Base-by-base conservation (phyloP, 225 moss, liverwort and hornwort species). In the Anthoceros angustus region DNA sequence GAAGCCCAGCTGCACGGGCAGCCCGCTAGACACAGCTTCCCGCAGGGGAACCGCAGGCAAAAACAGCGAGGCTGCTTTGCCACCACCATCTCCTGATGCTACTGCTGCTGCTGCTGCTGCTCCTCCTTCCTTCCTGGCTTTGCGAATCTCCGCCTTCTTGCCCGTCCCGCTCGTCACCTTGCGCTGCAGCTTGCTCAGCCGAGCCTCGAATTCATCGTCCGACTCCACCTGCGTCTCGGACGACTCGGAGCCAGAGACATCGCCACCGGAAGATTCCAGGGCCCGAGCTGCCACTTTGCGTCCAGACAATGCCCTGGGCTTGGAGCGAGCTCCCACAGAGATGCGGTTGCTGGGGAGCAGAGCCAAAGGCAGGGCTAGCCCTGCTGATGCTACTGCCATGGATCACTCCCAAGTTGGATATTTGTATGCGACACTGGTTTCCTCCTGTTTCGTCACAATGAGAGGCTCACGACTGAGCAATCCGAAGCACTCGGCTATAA, bases 61-160 rank as follows among this genome's bases (percentile, higher is more conserved):
- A 65, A 78, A 76, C 12, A 79, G 62, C 39, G 66, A 42, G n/a
- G 72, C 69, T 40, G n/a, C 61, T 32, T 66, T 8, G 42, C 71
- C 3, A 21, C 39, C 42, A 5, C 39, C 50, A 55, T 74, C 5
- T 62, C 25, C 40, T 10, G 66, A 12, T 25, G 61, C 40, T 23
- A 48, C 21, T 5, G 65, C 38, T 12, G 20, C 32, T 16, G 61
- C 61, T 3, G 63, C 21, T 10, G 64, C 71, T 63, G 46, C 64
- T 2, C 67, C 66, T 21, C 73, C 80, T 63, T 86, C 82, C 67
- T 82, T 86, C 61, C 78, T 72, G 16, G 86, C 80, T 63, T 86
- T 86, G 63, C 86, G 72, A 9, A 71, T 60, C 78, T 82, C 82
- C 9, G 86, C 86, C 62, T 86, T 86, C 77, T 80, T 86, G 11